Percentiles rank a stretch among this genome's conserved stretches.
Evolutionary conservation across 495 filamentous ascomycete genomes (phyloP).

Genomic region (Articulospora tetracladia): DNA sequence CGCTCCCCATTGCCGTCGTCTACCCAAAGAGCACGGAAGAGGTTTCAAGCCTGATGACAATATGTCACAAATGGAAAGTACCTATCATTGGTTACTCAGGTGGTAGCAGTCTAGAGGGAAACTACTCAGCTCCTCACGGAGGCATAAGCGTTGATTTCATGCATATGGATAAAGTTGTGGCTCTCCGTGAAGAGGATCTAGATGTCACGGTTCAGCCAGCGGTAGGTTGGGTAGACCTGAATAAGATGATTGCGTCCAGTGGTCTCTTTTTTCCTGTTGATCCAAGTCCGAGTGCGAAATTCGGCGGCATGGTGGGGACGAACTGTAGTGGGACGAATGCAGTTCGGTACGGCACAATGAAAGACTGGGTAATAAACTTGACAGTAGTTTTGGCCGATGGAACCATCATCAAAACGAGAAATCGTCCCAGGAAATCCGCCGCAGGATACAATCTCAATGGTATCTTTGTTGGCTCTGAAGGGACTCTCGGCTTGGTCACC

Average conservation of each 20-base stretch:
- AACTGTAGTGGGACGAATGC: slow-evolving; percentile 78
- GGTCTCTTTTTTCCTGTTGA: slow-evolving; percentile 76
- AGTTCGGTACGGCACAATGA: slow-evolving; percentile 79
- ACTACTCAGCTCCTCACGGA: slow-evolving; percentile 78
- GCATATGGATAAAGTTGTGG: slow-evolving; percentile 75
- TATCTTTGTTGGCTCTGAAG: slow-evolving; percentile 73
- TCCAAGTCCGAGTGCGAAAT: slow-evolving; percentile 53
- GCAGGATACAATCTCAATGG: slow-evolving; percentile 77
- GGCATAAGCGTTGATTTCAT: slow-evolving; percentile 87
- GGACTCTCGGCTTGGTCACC: slow-evolving; percentile 72
- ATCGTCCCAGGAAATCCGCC: slow-evolving; percentile 70
- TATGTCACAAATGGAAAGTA: slow-evolving; percentile 79
- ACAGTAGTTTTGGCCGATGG: slow-evolving; percentile 78
- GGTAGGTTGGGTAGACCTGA: slow-evolving; percentile 83
- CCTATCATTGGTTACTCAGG: slow-evolving; percentile 79
- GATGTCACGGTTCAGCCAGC: slow-evolving; percentile 87
- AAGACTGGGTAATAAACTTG: slow-evolving; percentile 78
- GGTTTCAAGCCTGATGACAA: slow-evolving; percentile 70
- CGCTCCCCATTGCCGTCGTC: slow-evolving; percentile 72
- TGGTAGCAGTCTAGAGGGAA: slow-evolving; percentile 81
- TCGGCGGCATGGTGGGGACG: slow-evolving; percentile 74
- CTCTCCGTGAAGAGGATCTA: slow-evolving; percentile 80
- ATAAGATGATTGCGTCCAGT: slow-evolving; percentile 58
- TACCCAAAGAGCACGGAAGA: slow-evolving; percentile 77
- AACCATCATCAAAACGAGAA: slow-evolving; percentile 69